A percentile compares a stretch with the other conserved stretches of the same genome.
phyloP scores from a whole-genome alignment of 2,329 filamentous ascomycete genomes.

The Fusarium goolgardi region DNA sequence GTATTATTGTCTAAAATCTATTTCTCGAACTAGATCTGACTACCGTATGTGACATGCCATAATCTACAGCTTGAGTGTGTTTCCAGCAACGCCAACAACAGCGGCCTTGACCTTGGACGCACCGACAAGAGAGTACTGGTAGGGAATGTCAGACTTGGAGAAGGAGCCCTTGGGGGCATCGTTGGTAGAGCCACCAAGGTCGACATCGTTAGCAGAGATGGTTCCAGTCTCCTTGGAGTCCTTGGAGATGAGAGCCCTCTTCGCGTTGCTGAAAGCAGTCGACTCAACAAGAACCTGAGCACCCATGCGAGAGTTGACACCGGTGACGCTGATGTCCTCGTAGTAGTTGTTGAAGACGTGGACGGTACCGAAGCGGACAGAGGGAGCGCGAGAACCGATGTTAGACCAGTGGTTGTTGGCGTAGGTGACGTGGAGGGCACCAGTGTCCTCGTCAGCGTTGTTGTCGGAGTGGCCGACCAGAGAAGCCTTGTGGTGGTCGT shows the following conservation, averaged over 20 bases:
- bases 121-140: slow-evolving; percentile 60
- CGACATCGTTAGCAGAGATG: slow-evolving; percentile 56
- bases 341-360: slow-evolving; percentile 69
- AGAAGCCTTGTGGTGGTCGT: slow-evolving; percentile 66
- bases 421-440: slow-evolving; percentile 72
- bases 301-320: slow-evolving; percentile 67
- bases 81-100: slow-evolving; percentile 55
- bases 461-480: slow-evolving; percentile 70
- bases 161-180: slow-evolving; percentile 63
- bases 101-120: slow-evolving; percentile 58
- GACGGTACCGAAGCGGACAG: slow-evolving; percentile 72
- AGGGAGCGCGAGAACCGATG: slow-evolving; percentile 72
- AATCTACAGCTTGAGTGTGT: slow-evolving; percentile 52
- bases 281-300: slow-evolving; percentile 71
- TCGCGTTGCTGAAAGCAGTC: slow-evolving; percentile 60
- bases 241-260: slow-evolving; percentile 52
- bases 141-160: slow-evolving; percentile 64
- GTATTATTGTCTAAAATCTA: not conserved
- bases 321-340: slow-evolving; percentile 55
- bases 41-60: not conserved
- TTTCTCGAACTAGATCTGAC: not conserved
- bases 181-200: slow-evolving; percentile 54
- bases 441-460: slow-evolving; percentile 68
- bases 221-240: slow-evolving; percentile 58
- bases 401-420: slow-evolving; percentile 74